Conservation (phyloP, 176 grass and related monocot species). For the Hordeum marinum region DNA sequence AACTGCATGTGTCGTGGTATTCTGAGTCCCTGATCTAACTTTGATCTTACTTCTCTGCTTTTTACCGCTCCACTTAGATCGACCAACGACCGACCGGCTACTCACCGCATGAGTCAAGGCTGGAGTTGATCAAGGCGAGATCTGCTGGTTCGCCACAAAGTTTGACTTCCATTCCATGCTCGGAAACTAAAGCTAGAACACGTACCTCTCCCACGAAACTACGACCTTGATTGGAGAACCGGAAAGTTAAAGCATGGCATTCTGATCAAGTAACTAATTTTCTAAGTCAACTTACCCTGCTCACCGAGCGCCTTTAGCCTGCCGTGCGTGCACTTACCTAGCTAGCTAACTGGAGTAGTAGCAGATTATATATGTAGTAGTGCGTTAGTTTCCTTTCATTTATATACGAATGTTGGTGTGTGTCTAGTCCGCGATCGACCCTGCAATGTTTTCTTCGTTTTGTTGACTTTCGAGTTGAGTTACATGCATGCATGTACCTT, state of each 20-base stretch:
- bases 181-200: not conserved
- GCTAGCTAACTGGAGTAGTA: not conserved
- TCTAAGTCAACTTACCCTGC: not conserved
- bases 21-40: constrained; percentile 3
- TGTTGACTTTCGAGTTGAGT: not conserved
- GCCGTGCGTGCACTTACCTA: not conserved
- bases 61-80: constrained; percentile 30
- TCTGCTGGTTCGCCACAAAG: constrained; percentile 16
- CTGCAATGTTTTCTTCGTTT: constrained; percentile 13
- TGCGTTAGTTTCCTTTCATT: not conserved
- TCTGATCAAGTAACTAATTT: constrained; percentile 2
- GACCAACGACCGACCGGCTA: not conserved
- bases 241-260: not conserved
- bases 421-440: constrained; percentile 18
- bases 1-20: not conserved
- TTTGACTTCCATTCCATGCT: constrained; percentile 18
- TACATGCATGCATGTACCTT: not conserved
- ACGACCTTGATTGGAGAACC: not conserved
- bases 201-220: not conserved
- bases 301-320: not conserved
- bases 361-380: too few relatives aligned
- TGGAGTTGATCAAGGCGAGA: constrained; percentile 15
- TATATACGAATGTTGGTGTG: too few relatives aligned
- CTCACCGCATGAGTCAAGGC: constrained; percentile 26
- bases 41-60: not conserved